Evolutionary conservation across 768 basidiomycete genomes (phyloP), one percentile per base, ranked within the genome.

Genomic region (Macrolepiota dolichaula): DNA sequence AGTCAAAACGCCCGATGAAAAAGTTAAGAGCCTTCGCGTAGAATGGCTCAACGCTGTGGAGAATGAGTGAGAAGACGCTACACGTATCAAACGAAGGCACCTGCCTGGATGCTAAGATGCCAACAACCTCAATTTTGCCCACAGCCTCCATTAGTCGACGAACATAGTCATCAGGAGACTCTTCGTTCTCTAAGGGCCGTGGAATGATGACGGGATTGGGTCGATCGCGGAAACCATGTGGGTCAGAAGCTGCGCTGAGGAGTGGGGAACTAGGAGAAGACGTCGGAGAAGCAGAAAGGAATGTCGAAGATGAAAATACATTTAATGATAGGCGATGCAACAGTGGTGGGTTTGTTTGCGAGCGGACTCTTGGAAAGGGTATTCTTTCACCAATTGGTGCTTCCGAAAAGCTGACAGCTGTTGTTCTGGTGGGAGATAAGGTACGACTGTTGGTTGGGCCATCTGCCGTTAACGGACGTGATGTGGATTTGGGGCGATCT

Each of bases 81-180:
- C 9, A 29, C 9, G 19, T 24, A 17, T 51, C 40, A 25, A 37
- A 32, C 5, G 11, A 46, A 59, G 50, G 74, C 9, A 4, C 25
- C 65, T 73, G 95, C 95, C 85, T 91, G 15, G 91, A 85, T 35
- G 96, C 94, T 25, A 98, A 73, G 13, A 94, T 82, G 22, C 82
- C 81, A 0, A 91, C 89, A 42, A 98, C 77, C 67, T 97, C 95
- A 1, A 86, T 82, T 70, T 91, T 89, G 65, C 81, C 85, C 10
- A 94, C 85, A 36, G 82, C 80, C 17, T 81, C 73, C 42, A 80
- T 73, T 44, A 98, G 73, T 62, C 93, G 80, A 12, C 74, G 69
- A 32, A 97, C 72, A 74, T 92, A 98, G 1, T 74, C 70, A 60
- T 86, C 86, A 1, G 90, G 85, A 24, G 86, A 82, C 72, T 96